A percentile compares a stretch with the other conserved stretches of the same genome.
phyloP scores from a whole-genome alignment of 176 grass and related monocot genomes.

The Avena sativa region DNA sequence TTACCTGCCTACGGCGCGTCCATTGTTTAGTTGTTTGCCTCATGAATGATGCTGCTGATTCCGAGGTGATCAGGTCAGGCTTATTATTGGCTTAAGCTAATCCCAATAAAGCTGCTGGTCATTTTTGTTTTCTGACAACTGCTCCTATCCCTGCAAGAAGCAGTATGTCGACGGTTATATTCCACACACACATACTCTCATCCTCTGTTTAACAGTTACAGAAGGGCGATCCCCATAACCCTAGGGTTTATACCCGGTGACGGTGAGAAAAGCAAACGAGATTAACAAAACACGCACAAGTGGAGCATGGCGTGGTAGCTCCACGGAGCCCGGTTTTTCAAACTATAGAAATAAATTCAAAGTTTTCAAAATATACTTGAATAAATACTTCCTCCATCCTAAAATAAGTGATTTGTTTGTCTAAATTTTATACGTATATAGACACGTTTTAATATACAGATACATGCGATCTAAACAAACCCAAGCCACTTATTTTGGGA shows the following conservation, averaged over 20 bases:
- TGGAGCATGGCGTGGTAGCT: neutral
- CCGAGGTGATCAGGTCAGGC: neutral
- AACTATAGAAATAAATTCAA: too few species aligned
- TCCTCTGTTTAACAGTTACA: neutral
- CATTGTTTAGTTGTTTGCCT: too few species aligned
- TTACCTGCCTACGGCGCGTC: too few species aligned
- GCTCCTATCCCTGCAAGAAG: neutral
- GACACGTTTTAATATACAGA: too few species aligned
- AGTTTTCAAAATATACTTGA: too few species aligned
- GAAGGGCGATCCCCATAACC: neutral
- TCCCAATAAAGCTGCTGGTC: neutral
- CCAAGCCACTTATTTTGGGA: too few species aligned
- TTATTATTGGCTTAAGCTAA: neutral
- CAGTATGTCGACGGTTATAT: neutral
- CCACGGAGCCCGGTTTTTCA: too few species aligned
- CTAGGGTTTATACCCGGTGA: conserved; percentile 6
- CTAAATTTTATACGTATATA: too few species aligned
- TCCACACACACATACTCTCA: neutral
- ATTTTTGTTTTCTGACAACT: neutral
- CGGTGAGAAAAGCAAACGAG: conserved; percentile 13
- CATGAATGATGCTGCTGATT: neutral
- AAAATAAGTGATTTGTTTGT: too few species aligned
- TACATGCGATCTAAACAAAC: too few species aligned
- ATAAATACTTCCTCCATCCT: too few species aligned
- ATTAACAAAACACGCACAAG: neutral